Conservation (phyloP, 805 yeast species). For the Yarrowia deformans region DNA sequence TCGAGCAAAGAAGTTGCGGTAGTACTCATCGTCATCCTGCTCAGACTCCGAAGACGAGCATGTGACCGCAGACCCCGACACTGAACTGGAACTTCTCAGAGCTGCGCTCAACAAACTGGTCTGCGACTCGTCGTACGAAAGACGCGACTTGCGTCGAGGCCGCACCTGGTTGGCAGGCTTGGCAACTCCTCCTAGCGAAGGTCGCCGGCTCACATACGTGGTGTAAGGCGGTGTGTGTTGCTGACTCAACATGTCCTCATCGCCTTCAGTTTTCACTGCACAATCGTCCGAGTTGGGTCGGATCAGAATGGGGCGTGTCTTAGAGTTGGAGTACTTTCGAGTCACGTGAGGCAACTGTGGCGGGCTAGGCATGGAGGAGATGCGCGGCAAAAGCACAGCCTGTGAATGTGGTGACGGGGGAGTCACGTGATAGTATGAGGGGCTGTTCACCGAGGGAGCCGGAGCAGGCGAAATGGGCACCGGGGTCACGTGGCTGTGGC, state of each 20-base stretch:
- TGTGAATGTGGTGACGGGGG: conserved; percentile 36
- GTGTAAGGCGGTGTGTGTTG: conserved; percentile 28
- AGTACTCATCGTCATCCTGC: conserved; percentile 35
- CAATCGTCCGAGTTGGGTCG: conserved; percentile 27
- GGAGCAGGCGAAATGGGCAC: conserved; percentile 30
- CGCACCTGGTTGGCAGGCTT: conserved; percentile 13
- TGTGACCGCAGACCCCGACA: conserved; percentile 21
- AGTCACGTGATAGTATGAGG: conserved; percentile 20
- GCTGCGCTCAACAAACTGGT: conserved; percentile 28
- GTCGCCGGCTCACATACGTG: conserved; percentile 19
- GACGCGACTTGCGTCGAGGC: conserved; percentile 33
- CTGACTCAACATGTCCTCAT: conserved; percentile 1
- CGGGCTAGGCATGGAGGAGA: conserved; percentile 20
- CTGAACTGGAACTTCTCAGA: conserved; percentile 15
- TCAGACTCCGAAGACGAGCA: conserved; percentile 26
- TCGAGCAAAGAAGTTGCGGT: conserved; percentile 37
- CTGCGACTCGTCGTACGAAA: conserved; percentile 35
- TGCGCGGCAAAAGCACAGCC: conserved; percentile 14
- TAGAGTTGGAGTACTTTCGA: conserved; percentile 27
- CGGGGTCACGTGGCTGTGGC: conserved; percentile 17
- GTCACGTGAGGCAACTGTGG: conserved; percentile 24
- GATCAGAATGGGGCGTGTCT: conserved; percentile 23
- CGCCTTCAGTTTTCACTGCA: background rate
- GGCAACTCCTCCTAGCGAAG: conserved; percentile 10
- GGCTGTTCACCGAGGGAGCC: background rate